phyloP scores from a whole-genome alignment of 2,329 filamentous ascomycete genomes.

The Metarhizium brunneum region DNA sequence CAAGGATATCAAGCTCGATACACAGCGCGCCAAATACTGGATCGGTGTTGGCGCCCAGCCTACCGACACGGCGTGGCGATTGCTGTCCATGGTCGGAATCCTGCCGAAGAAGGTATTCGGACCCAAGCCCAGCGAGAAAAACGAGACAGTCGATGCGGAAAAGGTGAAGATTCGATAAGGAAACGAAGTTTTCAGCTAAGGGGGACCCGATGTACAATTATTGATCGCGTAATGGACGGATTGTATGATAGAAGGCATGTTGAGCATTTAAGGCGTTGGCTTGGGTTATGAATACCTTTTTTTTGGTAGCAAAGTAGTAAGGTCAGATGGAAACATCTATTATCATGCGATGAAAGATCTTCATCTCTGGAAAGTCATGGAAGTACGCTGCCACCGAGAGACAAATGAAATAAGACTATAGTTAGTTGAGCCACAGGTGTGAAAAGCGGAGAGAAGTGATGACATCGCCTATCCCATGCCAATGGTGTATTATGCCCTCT shows the following conservation, averaged over 20 bases:
- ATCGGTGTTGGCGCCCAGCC: conserved; percentile 94
- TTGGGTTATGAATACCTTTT: conserved; percentile 6
- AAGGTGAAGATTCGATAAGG: conserved; percentile 21
- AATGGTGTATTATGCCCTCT: not conserved
- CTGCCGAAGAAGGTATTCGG: conserved; percentile 29
- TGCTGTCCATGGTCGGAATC: conserved; percentile 66
- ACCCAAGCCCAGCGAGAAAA: conserved; percentile 15
- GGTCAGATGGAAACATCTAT: not conserved
- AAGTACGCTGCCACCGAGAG: not conserved
- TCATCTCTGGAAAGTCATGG: not conserved
- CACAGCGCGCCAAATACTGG: conserved; percentile 82
- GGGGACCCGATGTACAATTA: not conserved
- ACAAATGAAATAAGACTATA: not conserved
- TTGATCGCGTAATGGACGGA: not conserved
- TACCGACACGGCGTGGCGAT: conserved; percentile 77
- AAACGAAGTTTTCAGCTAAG: not conserved
- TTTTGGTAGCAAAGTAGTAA: not conserved
- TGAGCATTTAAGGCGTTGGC: conserved; percentile 18
- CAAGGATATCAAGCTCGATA: conserved; percentile 88
- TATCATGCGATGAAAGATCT: not conserved
- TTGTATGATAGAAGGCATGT: conserved; percentile 20
- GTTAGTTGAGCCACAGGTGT: not conserved
- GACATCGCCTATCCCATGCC: not conserved
- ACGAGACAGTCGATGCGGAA: conserved; percentile 16
- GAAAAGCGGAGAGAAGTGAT: not conserved